A percentile compares a stretch with the other conserved stretches of the same genome.
These are phyloP conservation scores for Grifola frondosa DNA, from an alignment of 1,284 basidiomycete genomes.

Conservation along the genomic window DNA sequence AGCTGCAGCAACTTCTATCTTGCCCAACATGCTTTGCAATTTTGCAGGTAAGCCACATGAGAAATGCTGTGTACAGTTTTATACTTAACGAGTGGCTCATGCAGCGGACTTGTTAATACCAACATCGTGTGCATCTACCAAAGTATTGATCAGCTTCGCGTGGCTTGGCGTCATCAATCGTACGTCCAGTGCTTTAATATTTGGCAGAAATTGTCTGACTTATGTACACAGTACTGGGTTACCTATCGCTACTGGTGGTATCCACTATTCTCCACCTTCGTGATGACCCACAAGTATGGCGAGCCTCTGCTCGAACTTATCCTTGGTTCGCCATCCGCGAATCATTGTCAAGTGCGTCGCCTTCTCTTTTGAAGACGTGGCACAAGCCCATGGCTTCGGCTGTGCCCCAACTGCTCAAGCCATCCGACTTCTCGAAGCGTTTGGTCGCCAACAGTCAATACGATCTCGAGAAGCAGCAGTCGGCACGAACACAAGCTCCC, in stretches of 20 bases:
- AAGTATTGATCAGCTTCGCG: constrained; percentile 58
- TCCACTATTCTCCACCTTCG: constrained; percentile 36
- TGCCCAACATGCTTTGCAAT: constrained; percentile 36
- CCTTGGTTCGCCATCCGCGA: constrained; percentile 30
- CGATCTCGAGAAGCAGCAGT: constrained; percentile 1
- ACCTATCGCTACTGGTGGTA: constrained; percentile 40
- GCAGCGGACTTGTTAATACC: constrained; percentile 17
- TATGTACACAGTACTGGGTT: constrained; percentile 39
- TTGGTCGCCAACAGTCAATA: constrained; percentile 8
- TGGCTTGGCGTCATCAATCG: constrained; percentile 59
- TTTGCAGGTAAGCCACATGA: constrained; percentile 5
- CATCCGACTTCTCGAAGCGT: constrained; percentile 19
- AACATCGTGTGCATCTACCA: constrained; percentile 53
- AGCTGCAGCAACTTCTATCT: constrained; percentile 41
- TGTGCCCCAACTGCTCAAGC: constrained; percentile 14
- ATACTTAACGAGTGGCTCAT: not conserved
- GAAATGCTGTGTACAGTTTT: not conserved
- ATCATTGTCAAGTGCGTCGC: constrained; percentile 23
- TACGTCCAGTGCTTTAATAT: constrained; percentile 38
- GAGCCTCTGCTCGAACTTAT: constrained; percentile 48
- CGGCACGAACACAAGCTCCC: constrained; percentile 9
- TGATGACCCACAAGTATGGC: constrained; percentile 53
- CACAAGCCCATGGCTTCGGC: constrained; percentile 18
- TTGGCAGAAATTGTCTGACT: too few species aligned
- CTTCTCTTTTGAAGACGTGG: constrained; percentile 23